Base-by-base conservation (phyloP, 306 rosid genomes). In the Gastrolobium bilobum region DNA sequence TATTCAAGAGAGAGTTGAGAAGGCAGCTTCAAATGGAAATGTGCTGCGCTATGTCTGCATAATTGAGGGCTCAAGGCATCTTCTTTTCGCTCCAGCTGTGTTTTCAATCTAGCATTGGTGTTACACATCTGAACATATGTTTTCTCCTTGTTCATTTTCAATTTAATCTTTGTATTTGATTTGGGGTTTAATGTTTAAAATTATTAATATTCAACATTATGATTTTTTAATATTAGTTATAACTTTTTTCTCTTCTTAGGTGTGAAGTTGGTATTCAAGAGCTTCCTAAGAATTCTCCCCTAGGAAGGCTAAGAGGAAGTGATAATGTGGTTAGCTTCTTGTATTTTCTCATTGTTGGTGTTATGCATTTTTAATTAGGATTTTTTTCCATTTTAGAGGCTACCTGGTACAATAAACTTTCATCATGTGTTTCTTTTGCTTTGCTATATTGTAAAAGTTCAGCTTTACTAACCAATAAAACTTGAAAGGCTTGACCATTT, bases 271-370 rank as follows among this genome's bases (percentile, higher is more conserved):
- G 97, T 80, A 85, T 94, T 85, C 97, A 87, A 73, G 99, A 91
- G 88, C 84, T 94, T 79, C 89, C 91, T 0, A 86, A 77, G 86
- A 84, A 88, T 87, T 92, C 97, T 86, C 77, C 97, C 40, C 47
- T 92, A 30, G 99, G 99, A 88, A 91, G 97, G 81, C 83, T 94
- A 66, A 89, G 90, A 87, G 99, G 99, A 90, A 94, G 99, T 84
- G 97, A 94, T 83, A 94, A 92, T 84, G 90, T 94, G 92, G 99
- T 91, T 87, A 73, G 87, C 76, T 59, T 81, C 57, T 64, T 58
- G 64, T 46, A 46, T 54, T 70, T 69, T 73, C 42, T 60, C 34
- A 10, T 13, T 14, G 35, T 63, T 37, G 6, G n/a, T 66, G 42
- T 58, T 35, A 6, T 20, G 46, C 11, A 30, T 56, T 67, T 42